phyloP scores from a whole-genome alignment of 2,329 filamentous ascomycete species.

The Claviceps monticola region DNA sequence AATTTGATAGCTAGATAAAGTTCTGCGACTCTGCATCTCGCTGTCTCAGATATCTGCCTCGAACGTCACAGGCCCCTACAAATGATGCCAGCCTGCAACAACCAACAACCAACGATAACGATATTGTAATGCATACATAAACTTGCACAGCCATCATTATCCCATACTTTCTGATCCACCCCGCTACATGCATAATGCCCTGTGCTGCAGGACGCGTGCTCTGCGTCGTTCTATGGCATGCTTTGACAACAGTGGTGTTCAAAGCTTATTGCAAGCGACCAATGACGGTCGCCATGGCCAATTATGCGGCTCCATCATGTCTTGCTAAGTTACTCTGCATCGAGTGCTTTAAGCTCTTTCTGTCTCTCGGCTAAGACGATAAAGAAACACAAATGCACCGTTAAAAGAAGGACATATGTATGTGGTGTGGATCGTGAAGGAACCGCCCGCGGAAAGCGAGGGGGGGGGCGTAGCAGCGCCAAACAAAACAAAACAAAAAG shows the following conservation, averaged over 20 bases:
- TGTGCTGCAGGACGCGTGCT: neutral
- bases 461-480: neutral
- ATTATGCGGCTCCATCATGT: neutral
- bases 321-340: neutral
- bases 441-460: too few species aligned
- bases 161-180: neutral
- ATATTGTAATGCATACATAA: neutral
- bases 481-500: neutral
- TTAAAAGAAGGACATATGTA: neutral
- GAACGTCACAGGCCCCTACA: neutral
- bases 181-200: neutral
- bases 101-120: too few species aligned
- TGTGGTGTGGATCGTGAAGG: too few species aligned
- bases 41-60: constrained; percentile 1
- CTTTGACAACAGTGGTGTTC: neutral
- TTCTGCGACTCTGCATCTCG: neutral
- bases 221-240: neutral
- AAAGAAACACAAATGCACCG: neutral
- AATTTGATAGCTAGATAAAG: too few species aligned
- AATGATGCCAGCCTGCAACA: constrained; percentile 2
- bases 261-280: neutral
- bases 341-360: neutral
- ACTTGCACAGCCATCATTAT: neutral
- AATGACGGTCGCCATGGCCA: neutral
- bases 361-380: neutral